Evolutionary conservation across 768 basidiomycete species (phyloP).

Genomic region (Lactarius trivialis): DNA sequence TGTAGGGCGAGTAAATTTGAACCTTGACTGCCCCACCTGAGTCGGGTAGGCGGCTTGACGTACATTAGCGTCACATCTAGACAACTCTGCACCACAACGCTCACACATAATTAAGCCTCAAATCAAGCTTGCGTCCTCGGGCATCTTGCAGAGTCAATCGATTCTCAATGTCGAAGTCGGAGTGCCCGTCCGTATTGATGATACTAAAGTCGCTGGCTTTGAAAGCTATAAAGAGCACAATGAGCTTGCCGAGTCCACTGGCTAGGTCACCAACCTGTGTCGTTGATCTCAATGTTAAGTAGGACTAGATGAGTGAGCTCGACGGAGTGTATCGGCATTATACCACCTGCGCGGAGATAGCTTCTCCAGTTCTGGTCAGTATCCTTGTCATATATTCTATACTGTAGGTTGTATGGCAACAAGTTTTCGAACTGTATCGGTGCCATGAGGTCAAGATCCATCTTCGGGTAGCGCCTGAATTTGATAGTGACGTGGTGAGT

Average conservation of each 20-base stretch:
- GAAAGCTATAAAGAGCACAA: constrained; percentile 48
- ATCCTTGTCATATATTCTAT: constrained; percentile 95
- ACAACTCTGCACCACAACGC: constrained; percentile 28
- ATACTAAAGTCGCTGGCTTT: constrained; percentile 95
- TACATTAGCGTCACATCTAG: background rate
- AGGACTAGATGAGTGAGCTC: constrained; percentile 86
- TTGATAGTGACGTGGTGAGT: background rate
- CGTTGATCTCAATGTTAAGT: constrained; percentile 85
- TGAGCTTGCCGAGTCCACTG: background rate
- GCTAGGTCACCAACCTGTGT: constrained; percentile 55
- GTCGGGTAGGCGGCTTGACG: constrained; percentile 63
- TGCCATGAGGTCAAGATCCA: constrained; percentile 80
- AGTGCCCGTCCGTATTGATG: constrained; percentile 88
- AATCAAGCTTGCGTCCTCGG: constrained; percentile 65
- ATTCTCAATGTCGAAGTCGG: constrained; percentile 81
- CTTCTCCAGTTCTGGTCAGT: constrained; percentile 91
- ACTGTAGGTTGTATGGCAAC: constrained; percentile 88
- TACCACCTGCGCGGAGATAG: constrained; percentile 86
- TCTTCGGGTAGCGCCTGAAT: constrained; percentile 73
- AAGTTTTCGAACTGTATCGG: constrained; percentile 95
- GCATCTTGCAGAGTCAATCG: constrained; percentile 67
- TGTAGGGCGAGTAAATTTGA: constrained; percentile 86
- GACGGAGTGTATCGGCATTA: constrained; percentile 95
- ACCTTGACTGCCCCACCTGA: constrained; percentile 95
- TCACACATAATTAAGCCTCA: constrained; percentile 87